Conservation (phyloP, 2,329 filamentous ascomycete genomes). For the Akanthomyces uredinophilus region DNA sequence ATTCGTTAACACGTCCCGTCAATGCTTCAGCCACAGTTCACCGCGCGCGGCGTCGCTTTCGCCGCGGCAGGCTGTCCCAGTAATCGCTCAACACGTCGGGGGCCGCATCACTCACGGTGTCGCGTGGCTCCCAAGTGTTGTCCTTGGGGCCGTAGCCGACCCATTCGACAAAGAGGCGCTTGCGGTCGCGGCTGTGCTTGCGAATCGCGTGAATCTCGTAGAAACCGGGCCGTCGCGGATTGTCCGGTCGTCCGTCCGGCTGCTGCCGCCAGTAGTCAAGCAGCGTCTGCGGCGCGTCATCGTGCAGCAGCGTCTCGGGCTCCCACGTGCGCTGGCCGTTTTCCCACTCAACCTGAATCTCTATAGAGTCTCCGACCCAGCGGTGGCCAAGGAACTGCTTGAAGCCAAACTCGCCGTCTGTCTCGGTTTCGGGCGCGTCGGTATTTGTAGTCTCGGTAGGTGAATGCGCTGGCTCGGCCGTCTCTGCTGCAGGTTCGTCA, state of each 20-base stretch:
- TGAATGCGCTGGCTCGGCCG: neutral
- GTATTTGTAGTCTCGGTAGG: neutral
- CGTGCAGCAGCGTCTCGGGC: slow-evolving; percentile 29
- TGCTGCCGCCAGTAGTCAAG: slow-evolving; percentile 29
- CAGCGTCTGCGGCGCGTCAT: slow-evolving; percentile 27
- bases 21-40: neutral
- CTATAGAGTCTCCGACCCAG: slow-evolving; percentile 25
- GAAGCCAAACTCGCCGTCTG: slow-evolving; percentile 1
- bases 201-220: slow-evolving; percentile 31
- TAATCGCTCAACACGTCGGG: slow-evolving; percentile 26
- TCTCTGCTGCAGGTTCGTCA: neutral
- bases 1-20: neutral
- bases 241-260: slow-evolving; percentile 27
- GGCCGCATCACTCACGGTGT: slow-evolving; percentile 24
- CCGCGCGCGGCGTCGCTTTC: slow-evolving; percentile 2
- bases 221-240: slow-evolving; percentile 26
- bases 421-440: neutral
- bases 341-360: slow-evolving; percentile 37
- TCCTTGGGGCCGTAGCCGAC: slow-evolving; percentile 28
- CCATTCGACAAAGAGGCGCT: slow-evolving; percentile 32
- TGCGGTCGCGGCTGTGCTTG: slow-evolving; percentile 26
- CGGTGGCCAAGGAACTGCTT: slow-evolving; percentile 20
- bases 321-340: slow-evolving; percentile 29
- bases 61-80: slow-evolving; percentile 15
- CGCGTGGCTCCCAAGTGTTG: slow-evolving; percentile 27